Evolutionary conservation across 371 early-diverging fungal species (phyloP), one percentile per base, ranked within the genome.

Genomic region (Parasitella parasitica): DNA sequence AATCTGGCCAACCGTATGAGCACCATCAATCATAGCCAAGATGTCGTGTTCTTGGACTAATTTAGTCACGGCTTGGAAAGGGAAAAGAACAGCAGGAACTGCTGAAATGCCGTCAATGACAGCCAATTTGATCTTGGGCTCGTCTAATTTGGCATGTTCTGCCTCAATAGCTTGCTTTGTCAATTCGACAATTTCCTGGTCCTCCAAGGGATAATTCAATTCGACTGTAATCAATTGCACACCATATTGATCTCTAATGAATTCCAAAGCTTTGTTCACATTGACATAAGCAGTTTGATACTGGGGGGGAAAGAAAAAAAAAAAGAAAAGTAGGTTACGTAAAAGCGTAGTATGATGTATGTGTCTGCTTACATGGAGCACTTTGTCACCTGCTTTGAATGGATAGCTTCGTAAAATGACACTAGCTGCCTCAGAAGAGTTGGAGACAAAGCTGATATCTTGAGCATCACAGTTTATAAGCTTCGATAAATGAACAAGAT

Each of bases 1-100:
- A 9, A 91, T 77, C 56, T 91, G 90, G 22, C 91, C 78, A 32
- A 62, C n/a, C 32, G 84, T 76, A 64, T 92, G 91, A 0, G 91
- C 91, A 39, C 86, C 92, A 70, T 91, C 92, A 2, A 92, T 67
- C 58, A 90, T 61, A 12, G 83, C 78, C 41, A 82, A 57, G 39
- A 91, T 86, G 3, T 72, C 77, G 38, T 85, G 63, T 20, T 81
- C 76, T 22, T 71, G 61, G 4, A 88, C 63, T 28, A 86, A 56
- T 13, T 73, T 61, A 20, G 73, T 64, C 11, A 90, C 43, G 0
- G 66, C 64, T 57, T 89, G 76, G 59, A 82, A 79, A 6, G 91
- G 91, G 13, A 90, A 77, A 24, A 80, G 34, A 1, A 81, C 78
- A n/a, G 70, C 83, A 46, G 87, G 87, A 6, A 76, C 67, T 0